Conservation (phyloP, 805 yeast species). For the Candida maesae region DNA sequence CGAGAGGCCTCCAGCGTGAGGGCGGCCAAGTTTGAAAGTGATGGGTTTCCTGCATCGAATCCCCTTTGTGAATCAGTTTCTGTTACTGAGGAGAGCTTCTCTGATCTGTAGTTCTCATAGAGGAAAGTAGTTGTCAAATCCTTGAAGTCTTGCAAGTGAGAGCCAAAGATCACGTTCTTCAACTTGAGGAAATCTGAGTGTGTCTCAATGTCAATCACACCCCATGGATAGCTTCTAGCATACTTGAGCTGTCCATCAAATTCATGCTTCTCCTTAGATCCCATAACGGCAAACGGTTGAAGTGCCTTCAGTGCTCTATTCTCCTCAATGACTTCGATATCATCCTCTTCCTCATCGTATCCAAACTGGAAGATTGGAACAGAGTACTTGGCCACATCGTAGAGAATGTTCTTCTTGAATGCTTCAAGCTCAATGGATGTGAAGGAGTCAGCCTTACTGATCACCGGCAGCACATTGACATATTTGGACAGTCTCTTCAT, state of each 20-base stretch:
- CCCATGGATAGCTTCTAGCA: slow-evolving; percentile 78
- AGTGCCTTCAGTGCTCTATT: slow-evolving; percentile 54
- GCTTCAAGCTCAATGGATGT: slow-evolving; percentile 52
- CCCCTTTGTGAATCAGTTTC: slow-evolving; percentile 11
- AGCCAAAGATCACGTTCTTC: slow-evolving; percentile 70
- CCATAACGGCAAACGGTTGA: slow-evolving; percentile 74
- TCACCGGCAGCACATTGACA: slow-evolving; percentile 70
- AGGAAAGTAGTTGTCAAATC: slow-evolving; percentile 74
- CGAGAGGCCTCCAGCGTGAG: slow-evolving; percentile 21
- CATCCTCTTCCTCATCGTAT: slow-evolving; percentile 71
- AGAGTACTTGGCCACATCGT: slow-evolving; percentile 62
- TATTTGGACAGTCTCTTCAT: slow-evolving; percentile 70
- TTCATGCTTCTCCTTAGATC: slow-evolving; percentile 56
- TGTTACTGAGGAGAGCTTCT: slow-evolving; percentile 60
- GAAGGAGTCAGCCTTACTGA: slow-evolving; percentile 69
- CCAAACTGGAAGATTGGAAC: slow-evolving; percentile 74
- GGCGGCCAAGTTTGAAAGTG: slow-evolving; percentile 62
- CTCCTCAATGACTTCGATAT: slow-evolving; percentile 65
- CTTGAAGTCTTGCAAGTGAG: slow-evolving; percentile 79
- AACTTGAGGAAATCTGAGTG: slow-evolving; percentile 53
- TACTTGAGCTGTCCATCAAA: slow-evolving; percentile 48
- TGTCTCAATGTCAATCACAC: slow-evolving; percentile 47
- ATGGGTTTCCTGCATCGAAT: slow-evolving; percentile 41
- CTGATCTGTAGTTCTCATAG: slow-evolving; percentile 79
- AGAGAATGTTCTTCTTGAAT: slow-evolving; percentile 57